Conservation (phyloP, 1,284 basidiomycete species). For the Amylostereum areolatum region DNA sequence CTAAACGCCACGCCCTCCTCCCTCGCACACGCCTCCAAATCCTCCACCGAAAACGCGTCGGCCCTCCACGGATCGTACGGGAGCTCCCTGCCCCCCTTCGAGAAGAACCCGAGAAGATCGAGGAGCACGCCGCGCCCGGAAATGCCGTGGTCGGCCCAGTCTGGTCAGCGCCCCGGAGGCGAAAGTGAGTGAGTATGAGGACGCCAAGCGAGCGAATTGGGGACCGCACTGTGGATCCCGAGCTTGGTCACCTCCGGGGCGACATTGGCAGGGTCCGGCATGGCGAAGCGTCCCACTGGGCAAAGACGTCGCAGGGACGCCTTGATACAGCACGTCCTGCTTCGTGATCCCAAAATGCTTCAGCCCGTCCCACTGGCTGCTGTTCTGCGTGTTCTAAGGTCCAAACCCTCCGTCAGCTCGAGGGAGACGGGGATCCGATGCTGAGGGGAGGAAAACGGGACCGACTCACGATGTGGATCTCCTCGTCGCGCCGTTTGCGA, state of each 20-base stretch:
- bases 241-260: constrained; percentile 44
- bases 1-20: constrained; percentile 55
- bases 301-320: constrained; percentile 40
- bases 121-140: constrained; percentile 66
- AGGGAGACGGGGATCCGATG: background rate
- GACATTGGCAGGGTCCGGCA: constrained; percentile 44
- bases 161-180: constrained; percentile 26
- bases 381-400: constrained; percentile 64
- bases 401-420: constrained; percentile 1
- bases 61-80: constrained; percentile 65
- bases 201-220: background rate
- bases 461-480: constrained; percentile 51
- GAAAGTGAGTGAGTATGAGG: background rate
- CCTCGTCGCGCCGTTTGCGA: constrained; percentile 45
- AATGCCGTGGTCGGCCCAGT: constrained; percentile 72
- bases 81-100: constrained; percentile 32
- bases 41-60: constrained; percentile 47
- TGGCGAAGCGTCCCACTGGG: constrained; percentile 39
- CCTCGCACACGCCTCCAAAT: constrained; percentile 57
- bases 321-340: constrained; percentile 59
- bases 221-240: constrained; percentile 57
- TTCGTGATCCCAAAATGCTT: constrained; percentile 53
- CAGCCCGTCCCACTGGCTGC: constrained; percentile 71
- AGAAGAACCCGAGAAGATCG: constrained; percentile 54
- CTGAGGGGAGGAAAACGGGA: constrained; percentile 2